phyloP scores from a whole-genome alignment of 169 alveolate species.

The Plasmodium blacklocki region DNA sequence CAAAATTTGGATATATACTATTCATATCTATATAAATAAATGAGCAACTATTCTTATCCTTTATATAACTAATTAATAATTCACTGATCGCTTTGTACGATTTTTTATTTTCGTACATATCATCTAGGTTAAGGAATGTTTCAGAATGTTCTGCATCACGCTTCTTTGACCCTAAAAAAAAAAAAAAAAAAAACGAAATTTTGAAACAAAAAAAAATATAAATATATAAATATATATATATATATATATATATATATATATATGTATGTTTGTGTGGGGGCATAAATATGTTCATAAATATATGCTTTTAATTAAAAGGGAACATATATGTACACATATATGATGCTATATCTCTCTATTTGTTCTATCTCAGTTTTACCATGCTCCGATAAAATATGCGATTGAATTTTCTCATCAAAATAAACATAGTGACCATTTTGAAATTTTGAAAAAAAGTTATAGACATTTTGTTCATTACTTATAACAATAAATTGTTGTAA shows the following conservation, averaged over 20 bases:
- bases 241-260: neutral
- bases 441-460: slow-evolving; percentile 50
- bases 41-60: slow-evolving; percentile 27
- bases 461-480: slow-evolving; percentile 28
- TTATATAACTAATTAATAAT: slow-evolving; percentile 14
- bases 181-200: neutral
- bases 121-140: slow-evolving; percentile 4
- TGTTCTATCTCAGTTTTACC: neutral
- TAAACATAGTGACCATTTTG: slow-evolving; percentile 25
- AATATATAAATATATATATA: too few species aligned
- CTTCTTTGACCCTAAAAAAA: neutral
- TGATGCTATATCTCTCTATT: too few species aligned
- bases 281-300: neutral
- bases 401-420: neutral
- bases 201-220: too few species aligned
- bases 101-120: slow-evolving; percentile 18
- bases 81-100: slow-evolving; percentile 65
- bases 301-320: too few species aligned
- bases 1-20: slow-evolving; percentile 39
- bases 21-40: slow-evolving; percentile 53
- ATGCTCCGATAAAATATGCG: neutral
- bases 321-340: neutral
- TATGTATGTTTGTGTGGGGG: neutral
- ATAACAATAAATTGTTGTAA: slow-evolving; percentile 50
- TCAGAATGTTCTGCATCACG: neutral